Evolutionary conservation across 176 grass and related monocot genomes (phyloP), one percentile per base, ranked within the genome.

Genomic region (Thinopyrum elongatum): DNA sequence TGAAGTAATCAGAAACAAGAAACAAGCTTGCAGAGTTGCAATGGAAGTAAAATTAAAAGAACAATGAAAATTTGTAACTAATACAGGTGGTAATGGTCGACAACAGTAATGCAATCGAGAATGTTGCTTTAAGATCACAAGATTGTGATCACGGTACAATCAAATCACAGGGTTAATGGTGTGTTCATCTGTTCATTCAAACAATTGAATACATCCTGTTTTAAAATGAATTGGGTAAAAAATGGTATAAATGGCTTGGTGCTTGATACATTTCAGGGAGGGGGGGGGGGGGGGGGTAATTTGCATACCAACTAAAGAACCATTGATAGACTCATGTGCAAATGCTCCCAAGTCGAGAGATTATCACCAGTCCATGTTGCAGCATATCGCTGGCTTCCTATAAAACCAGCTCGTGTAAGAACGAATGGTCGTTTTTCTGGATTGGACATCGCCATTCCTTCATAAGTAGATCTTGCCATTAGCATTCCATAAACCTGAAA

Each of bases 291-390:
- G 13, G 35, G 7, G 30, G 30, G 30, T 41, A 47, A 53, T 47
- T 87, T 30, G 83, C 85, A 74, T 92, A 75, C 91, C 91, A 98
- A 94, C 68, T 98, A 93, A 90, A 98, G 95, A 78, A 95, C 90
- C 95, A 98, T 98, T 77, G 95, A 70, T 44, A 98, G 15, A 85
- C 95, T 95, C 95, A 95, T 98, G 83, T 98, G 93, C 21, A 98
- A 72, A 85, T 98, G 95, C 70, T 98, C 91, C 95, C 95, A 98
- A 34, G 86, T 98, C 53, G 95, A 98, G 33, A 95, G 44, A 81
- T 98, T 98, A 89, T 94, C 90, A 51, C 95, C 93, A 13, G 95
- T 95, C 95, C 95, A 98, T 66, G 93, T 98, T 85, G 95, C 93
- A 89, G 95, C 95, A 89, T 92, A 94, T 26, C 91, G 88, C 55